Conservation (phyloP, 2,329 filamentous ascomycete species). For the Exophiala sp. region DNA sequence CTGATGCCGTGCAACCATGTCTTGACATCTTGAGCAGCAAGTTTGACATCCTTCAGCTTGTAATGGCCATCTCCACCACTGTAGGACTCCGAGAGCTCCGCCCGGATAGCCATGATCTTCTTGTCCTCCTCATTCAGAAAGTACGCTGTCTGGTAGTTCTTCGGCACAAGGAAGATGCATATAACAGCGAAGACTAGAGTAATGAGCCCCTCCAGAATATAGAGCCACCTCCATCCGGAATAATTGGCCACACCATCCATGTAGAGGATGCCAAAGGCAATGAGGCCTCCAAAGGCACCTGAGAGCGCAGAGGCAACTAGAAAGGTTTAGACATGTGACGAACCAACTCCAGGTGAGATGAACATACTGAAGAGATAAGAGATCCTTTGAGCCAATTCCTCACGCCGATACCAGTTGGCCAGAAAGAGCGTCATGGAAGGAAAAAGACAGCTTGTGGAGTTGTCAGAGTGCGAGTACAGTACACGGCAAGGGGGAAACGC, state of each 20-base stretch:
- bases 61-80: too few species aligned
- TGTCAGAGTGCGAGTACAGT: too few species aligned
- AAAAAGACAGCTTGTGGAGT: too few species aligned
- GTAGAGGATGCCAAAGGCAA: constrained; percentile 32
- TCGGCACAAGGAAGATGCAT: constrained; percentile 30
- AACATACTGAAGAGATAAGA: too few species aligned
- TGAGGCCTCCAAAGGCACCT: constrained; percentile 27
- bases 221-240: constrained; percentile 41
- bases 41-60: constrained; percentile 27
- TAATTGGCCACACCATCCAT: constrained; percentile 46
- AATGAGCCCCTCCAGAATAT: constrained; percentile 34
- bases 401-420: too few species aligned
- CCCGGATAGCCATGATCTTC: constrained; percentile 32
- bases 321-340: too few species aligned
- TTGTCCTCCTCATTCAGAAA: constrained; percentile 32
- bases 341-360: too few species aligned
- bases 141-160: constrained; percentile 33
- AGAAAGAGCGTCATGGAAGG: too few species aligned
- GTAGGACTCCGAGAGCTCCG: constrained; percentile 31
- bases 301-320: too few species aligned
- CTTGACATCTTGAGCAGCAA: constrained; percentile 33
- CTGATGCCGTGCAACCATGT: constrained; percentile 31
- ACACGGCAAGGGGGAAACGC: too few species aligned
- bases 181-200: constrained; percentile 30
- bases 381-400: too few species aligned